Conservation (phyloP, 2,329 filamentous ascomycete genomes). For the Neofusicoccum sp. region DNA sequence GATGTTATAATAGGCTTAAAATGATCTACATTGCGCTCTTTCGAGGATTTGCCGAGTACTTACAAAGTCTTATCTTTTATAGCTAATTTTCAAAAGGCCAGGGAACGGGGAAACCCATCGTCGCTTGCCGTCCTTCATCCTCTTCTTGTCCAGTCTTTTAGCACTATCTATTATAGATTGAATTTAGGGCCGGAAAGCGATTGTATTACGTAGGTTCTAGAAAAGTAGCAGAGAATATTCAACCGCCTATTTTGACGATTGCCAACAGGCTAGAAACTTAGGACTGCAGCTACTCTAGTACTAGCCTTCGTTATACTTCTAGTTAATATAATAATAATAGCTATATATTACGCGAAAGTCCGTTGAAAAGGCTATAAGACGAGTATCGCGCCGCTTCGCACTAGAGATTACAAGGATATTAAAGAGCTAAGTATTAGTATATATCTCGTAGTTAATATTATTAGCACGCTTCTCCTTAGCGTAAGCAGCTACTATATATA, state of each 20-base stretch:
- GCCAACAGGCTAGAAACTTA: not conserved
- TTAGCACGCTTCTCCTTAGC: slow-evolving; percentile 46
- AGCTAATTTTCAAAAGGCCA: too few species aligned
- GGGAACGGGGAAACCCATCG: too few species aligned
- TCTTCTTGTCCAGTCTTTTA: too few species aligned
- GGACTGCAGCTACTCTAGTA: not conserved
- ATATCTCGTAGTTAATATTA: slow-evolving; percentile 43
- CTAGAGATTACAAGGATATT: not conserved
- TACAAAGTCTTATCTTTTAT: too few species aligned
- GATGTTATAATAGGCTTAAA: too few species aligned
- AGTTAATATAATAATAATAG: not conserved
- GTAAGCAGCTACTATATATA: slow-evolving; percentile 56
- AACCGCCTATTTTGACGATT: not conserved
- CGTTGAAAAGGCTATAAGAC: not conserved
- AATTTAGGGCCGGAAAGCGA: too few species aligned
- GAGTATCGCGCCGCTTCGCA: not conserved
- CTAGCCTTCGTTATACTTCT: not conserved
- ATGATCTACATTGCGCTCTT: too few species aligned
- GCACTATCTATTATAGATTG: too few species aligned
- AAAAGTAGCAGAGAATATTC: not conserved
- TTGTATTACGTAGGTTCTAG: not conserved
- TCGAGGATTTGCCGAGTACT: too few species aligned
- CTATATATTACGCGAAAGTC: not conserved
- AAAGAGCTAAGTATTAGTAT: not conserved
- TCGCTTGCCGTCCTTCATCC: too few species aligned